Evolutionary conservation across 2,329 filamentous ascomycete species (phyloP).

Genomic region (Trichophyton schoenleinii): DNA sequence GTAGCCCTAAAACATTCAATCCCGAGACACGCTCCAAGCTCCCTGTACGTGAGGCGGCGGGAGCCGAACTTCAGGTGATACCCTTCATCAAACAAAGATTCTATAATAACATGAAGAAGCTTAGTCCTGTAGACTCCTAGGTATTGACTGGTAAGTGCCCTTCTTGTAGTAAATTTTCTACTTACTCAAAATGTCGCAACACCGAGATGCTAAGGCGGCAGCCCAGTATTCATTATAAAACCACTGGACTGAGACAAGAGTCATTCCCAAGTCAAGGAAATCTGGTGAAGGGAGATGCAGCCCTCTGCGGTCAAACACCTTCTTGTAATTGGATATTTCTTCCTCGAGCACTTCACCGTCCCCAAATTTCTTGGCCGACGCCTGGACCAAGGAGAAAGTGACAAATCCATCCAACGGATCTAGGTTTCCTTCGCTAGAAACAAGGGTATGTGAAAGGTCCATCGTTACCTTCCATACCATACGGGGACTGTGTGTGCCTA

Average conservation of each 20-base stretch:
- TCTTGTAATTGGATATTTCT: constrained; percentile 43
- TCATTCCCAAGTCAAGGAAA: constrained; percentile 48
- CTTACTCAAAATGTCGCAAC: constrained; percentile 28
- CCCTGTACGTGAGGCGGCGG: constrained; percentile 40
- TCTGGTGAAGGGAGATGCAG: constrained; percentile 37
- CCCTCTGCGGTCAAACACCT: constrained; percentile 36
- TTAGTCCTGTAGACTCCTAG: background rate
- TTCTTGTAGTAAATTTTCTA: background rate
- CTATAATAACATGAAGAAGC: constrained; percentile 14
- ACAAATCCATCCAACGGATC: constrained; percentile 46
- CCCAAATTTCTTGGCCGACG: constrained; percentile 24
- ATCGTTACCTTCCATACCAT: constrained; percentile 48
- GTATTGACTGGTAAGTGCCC: too few relatives aligned
- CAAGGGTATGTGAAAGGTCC: constrained; percentile 37
- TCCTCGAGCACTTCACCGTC: constrained; percentile 28
- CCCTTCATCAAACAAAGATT: constrained; percentile 26
- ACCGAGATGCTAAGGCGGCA: constrained; percentile 24
- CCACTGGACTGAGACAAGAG: constrained; percentile 45
- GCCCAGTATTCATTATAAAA: constrained; percentile 40
- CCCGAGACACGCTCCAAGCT: constrained; percentile 43
- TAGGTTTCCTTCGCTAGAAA: constrained; percentile 42
- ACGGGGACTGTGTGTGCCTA: constrained; percentile 21
- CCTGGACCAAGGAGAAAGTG: constrained; percentile 38
- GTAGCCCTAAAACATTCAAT: constrained; percentile 28
- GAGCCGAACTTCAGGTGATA: constrained; percentile 25